A percentile compares a stretch with the other conserved stretches of the same genome.
These are phyloP conservation scores for Cicer chorassanicum DNA, from an alignment of 306 rosid genomes.

Conservation along the genomic window DNA sequence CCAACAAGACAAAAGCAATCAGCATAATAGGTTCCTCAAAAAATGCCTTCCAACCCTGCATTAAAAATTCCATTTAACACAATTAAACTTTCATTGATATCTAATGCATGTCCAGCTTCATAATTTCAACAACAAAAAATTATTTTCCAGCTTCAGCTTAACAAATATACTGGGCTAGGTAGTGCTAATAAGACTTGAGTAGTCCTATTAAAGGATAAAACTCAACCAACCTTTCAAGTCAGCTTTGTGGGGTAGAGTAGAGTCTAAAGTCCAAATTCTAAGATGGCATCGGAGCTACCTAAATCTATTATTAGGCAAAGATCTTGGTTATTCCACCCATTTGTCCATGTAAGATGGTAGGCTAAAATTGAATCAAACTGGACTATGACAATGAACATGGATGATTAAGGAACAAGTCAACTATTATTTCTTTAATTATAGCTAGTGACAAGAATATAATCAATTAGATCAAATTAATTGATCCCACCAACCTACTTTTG, in stretches of 20 bases:
- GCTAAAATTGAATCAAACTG: conserved; percentile 12
- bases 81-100: conserved; percentile 30
- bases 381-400: background rate
- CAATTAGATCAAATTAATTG: conserved; percentile 1
- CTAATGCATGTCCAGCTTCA: conserved; percentile 35
- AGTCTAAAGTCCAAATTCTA: background rate
- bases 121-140: conserved; percentile 34
- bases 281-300: background rate
- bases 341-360: background rate
- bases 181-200: background rate
- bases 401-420: background rate
- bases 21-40: conserved; percentile 99
- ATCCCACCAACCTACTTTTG: background rate
- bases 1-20: conserved; percentile 93
- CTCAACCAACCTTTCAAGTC: background rate
- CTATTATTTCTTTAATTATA: background rate
- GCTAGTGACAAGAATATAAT: conserved; percentile 3
- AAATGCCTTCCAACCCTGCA: conserved; percentile 98
- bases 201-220: background rate
- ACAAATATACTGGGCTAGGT: conserved; percentile 1
- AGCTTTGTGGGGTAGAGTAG: background rate
- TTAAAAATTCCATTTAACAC: conserved; percentile 42
- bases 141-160: conserved; percentile 8
- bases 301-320: background rate
- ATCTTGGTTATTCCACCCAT: background rate